Base-by-base conservation (phyloP, 306 rosid genomes). In the Prosopis cineraria region DNA sequence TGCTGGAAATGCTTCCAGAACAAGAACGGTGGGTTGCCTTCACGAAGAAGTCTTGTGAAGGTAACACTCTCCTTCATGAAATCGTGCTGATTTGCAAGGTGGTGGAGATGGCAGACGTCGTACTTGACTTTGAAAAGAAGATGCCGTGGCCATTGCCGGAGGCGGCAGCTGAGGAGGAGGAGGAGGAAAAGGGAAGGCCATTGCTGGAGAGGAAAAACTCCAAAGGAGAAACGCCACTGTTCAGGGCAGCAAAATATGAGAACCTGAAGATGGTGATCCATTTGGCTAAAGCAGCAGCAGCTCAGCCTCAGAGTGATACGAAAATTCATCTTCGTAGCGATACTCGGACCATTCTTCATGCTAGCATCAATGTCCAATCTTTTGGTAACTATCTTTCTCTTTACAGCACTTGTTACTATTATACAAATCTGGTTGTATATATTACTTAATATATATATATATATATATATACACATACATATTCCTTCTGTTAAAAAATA, bases 191-290 rank as follows among this genome's bases (percentile, higher is more conserved):
- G 12, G 22, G 50, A n/a, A 36, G 50, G 71, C 48, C 31, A 10
- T 13, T 66, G 48, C 0, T 66, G 48, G 33, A 66, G 71, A 3
- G 16, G 31, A 20, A 10, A 6, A 66, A 66, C 71, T 3, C 1
- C 4, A 37, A 29, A 22, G 76, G 76, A 7, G 79, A 80, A 80
- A 74, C 76, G 5, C 79, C 84, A 8, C 31, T 74, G 31, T 80
- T 73, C 33, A 44, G 45, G 13, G 79, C 76, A 3, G 79, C 79
- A 0, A 80, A 33, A 74, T 16, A 16, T 17, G 79, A 79, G 0
- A 80, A 74, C 4, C 25, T 66, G 1, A 20, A 36, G 71, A 66
- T 66, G 71, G 4, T 66, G 1, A 39, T 1, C 4, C 71, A 39
- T 36, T 10, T 66, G 71, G 31, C 6, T 1, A 66, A 11, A 22